Base-by-base conservation (phyloP, 331 rosid genomes). In the Spiraea crenata region DNA sequence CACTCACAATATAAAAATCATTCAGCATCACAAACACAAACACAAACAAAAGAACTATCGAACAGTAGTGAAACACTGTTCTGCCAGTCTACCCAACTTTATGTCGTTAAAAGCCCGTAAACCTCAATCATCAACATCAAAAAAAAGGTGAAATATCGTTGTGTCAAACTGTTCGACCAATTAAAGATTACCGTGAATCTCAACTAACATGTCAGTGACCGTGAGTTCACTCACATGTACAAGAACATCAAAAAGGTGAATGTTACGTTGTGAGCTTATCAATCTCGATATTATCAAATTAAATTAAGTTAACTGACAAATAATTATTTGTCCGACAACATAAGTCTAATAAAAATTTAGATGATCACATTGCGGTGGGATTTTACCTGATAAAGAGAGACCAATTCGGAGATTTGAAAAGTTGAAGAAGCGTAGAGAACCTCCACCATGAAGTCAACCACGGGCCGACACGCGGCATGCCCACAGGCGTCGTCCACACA, bases 401-500 rank as follows among this genome's bases (percentile, higher is more conserved):
- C 78, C 81, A 82, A 73, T 20, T 84, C 85, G 34, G 69, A 25
- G 3, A 86, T 70, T 3, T 77, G 76, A 74, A 86, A 89, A 0
- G 69, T 71, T 34, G 63, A 83, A 16, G 90, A 77, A 75, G 88
- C 87, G 71, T 84, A 84, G 16, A 89, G 92, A 47, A 84, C 64
- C 80, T 86, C 76, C 65, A 81, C 69, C 84, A 75, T 73, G 84
- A 78, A 89, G 72, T 84, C 87, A 51, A 86, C 77, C 8, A 74
- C 82, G 9, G 92, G 82, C 42, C 86, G 51, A 61, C 95, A 84
- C 37, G 85, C 82, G 8, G 75, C 56, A 76, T 86, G 95, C 1
- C 67, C 51, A 45, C 95, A 89, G 64, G 76, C 79, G 17, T 86
- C 84, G 66, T 89, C 89, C 14, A 78, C 85, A 44, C 91, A 88